Evolutionary conservation across 176 grass and related monocot genomes (phyloP), one percentile per base, ranked within the genome.

Genomic region (Avena eriantha): DNA sequence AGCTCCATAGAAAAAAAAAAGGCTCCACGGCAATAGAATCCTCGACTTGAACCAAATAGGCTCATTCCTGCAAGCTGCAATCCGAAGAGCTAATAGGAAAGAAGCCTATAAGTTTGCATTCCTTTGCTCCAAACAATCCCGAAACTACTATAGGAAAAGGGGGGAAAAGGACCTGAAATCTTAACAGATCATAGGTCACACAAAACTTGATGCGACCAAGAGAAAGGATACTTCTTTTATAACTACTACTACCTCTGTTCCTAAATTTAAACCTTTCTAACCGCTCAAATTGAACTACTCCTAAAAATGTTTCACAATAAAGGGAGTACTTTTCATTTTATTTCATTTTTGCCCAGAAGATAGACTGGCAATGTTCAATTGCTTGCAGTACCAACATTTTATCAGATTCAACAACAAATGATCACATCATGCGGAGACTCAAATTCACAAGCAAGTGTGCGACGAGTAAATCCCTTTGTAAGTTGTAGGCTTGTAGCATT

Each of bases 371-470:
- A 60, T 19, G 3, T 69, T 76, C 60, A 80, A 47, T 80, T 48
- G 15, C 55, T 31, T 15, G 13, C 69, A 10, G 41, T 9, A 80
- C 16, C 36, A 39, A 13, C 39, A 58, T 65, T 58, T 67, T 29
- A 29, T 57, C 73, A 61, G 11, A 76, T 77, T 26, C 15, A 58
- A 35, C 50, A 80, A 69, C 10, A 55, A 71, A 69, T 34, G 0
- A 17, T 14, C 8, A 69, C 79, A 76, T 46, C 67, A 74, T 55
- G 50, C 31, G 63, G 18, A 43, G 70, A 65, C 14, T 76, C 51
- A 81, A 87, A 91, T 84, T 80, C 55, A 81, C 61, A 41, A 41
- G 39, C 67, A 82, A 82, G 48, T 69, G 76, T 69, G 83, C 7
- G 83, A 60, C 12, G 26, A 53, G 29, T 65, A 60, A 83, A 69